Conservation (phyloP, 805 yeast genomes). For the Metschnikowia kunwiensis region DNA sequence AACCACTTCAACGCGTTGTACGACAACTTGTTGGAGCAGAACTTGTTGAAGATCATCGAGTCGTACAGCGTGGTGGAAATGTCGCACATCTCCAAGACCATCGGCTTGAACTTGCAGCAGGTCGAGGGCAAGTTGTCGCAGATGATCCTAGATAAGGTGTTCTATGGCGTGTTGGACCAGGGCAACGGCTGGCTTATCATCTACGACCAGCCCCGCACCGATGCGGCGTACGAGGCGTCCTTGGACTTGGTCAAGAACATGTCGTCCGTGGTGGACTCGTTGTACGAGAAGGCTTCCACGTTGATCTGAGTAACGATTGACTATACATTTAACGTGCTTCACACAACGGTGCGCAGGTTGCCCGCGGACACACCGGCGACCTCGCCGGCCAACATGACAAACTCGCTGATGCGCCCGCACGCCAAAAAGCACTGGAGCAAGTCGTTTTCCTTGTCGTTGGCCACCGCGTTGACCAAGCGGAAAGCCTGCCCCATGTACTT, state of each 20-base stretch:
- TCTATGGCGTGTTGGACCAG: slow-evolving; percentile 94
- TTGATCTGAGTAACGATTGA: slow-evolving; percentile 49
- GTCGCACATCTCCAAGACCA: slow-evolving; percentile 78
- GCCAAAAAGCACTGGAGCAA: slow-evolving; percentile 59
- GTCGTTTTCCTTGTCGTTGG: slow-evolving; percentile 58
- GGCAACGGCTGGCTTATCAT: slow-evolving; percentile 97
- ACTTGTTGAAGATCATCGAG: slow-evolving; percentile 89
- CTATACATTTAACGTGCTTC: slow-evolving; percentile 9
- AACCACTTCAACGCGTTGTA: slow-evolving; percentile 90
- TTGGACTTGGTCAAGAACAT: slow-evolving; percentile 83
- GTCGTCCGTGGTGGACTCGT: slow-evolving; percentile 82
- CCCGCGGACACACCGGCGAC: slow-evolving; percentile 52
- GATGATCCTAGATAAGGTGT: slow-evolving; percentile 94
- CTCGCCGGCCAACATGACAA: slow-evolving; percentile 50
- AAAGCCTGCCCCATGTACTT: slow-evolving; percentile 54
- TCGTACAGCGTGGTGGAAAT: slow-evolving; percentile 96
- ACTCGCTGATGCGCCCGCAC: slow-evolving; percentile 55
- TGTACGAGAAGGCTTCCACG: slow-evolving; percentile 90
- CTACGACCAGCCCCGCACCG: slow-evolving; percentile 84
- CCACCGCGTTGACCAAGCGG: slow-evolving; percentile 58
- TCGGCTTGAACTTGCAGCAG: slow-evolving; percentile 82
- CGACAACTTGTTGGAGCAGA: slow-evolving; percentile 89
- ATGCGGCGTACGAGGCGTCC: slow-evolving; percentile 84
- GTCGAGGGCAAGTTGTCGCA: slow-evolving; percentile 93
- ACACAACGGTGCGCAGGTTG: slow-evolving; percentile 38